A percentile compares a stretch with the other conserved stretches of the same genome.
These are phyloP conservation scores for Micractinium sp. DNA, from an alignment of 139 green algal species.

Conservation along the genomic window DNA sequence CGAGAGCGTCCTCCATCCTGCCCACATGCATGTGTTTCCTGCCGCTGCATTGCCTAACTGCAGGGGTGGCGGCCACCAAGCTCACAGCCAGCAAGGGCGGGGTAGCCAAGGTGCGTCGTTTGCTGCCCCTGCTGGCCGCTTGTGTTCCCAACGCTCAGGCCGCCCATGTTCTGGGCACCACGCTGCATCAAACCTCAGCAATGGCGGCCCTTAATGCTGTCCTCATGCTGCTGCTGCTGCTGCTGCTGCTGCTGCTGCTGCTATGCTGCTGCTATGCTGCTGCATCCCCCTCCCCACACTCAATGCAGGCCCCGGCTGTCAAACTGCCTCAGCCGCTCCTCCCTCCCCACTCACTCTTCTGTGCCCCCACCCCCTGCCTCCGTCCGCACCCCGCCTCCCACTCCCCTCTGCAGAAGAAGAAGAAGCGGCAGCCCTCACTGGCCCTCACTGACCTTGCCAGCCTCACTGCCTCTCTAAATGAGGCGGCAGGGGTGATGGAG, in stretches of 20 bases:
- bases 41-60: background rate
- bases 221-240: too few species aligned
- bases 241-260: background rate
- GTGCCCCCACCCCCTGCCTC: background rate
- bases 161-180: too few species aligned
- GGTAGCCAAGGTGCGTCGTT: constrained; percentile 21
- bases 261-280: too few species aligned
- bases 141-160: too few species aligned
- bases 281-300: too few species aligned
- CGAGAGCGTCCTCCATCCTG: background rate
- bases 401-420: background rate
- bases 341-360: too few species aligned
- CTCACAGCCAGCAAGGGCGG: constrained; percentile 7
- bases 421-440: constrained; percentile 19
- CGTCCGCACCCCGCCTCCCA: background rate
- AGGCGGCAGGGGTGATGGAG: background rate
- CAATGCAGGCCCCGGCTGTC: too few species aligned
- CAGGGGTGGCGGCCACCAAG: constrained; percentile 24
- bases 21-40: background rate
- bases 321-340: constrained; percentile 4
- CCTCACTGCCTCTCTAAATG: constrained; percentile 22
- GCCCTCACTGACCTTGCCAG: constrained; percentile 25
- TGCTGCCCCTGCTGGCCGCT: background rate
- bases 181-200: too few species aligned
- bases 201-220: too few species aligned